Evolutionary conservation across 495 filamentous ascomycete species (phyloP), one percentile per base, ranked within the genome.

Genomic region (Pyrenopolyporus hunteri): DNA sequence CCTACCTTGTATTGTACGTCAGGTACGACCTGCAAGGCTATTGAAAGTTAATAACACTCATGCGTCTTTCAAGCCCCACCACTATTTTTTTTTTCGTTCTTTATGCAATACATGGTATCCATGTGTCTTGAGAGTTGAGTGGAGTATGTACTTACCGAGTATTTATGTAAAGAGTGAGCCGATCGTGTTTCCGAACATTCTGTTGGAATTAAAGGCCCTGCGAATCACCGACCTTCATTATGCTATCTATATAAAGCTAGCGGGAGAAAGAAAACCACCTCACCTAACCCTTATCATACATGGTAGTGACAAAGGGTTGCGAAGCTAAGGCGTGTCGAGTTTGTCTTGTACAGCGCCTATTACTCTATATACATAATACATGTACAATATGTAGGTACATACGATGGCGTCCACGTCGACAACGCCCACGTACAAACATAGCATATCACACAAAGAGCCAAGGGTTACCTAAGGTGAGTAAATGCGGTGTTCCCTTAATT

Each of bases 261-360:
- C 5, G 11, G 28, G 31, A 11, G 9, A 22, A 26, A 42, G 20
- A 20, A 13, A 22, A 17, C 36, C n/a, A n/a, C n/a, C n/a, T n/a
- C n/a, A n/a, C n/a, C n/a, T n/a, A n/a, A n/a, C n/a, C n/a, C n/a
- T n/a, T n/a, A n/a, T n/a, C n/a, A n/a, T n/a, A n/a, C n/a, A n/a
- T n/a, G n/a, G n/a, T n/a, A n/a, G n/a, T 54, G 55, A 64, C 44
- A 65, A 59, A 40, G 59, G 55, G 37, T 53, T 51, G 43, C 19
- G 9, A 28, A n/a, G 31, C 40, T 31, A 40, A 58, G 32, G 56
- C 16, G 50, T 42, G 42, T 37, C 44, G 25, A 51, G 31, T 32
- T 10, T 23, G 26, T 32, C 42, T 50, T 22, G 40, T 49, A 57
- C 43, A 57, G 35, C 57, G 37, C 50, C 6, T 57, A 49, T 29